phyloP scores from a whole-genome alignment of 768 basidiomycete species.

The Boletus huronensis region DNA sequence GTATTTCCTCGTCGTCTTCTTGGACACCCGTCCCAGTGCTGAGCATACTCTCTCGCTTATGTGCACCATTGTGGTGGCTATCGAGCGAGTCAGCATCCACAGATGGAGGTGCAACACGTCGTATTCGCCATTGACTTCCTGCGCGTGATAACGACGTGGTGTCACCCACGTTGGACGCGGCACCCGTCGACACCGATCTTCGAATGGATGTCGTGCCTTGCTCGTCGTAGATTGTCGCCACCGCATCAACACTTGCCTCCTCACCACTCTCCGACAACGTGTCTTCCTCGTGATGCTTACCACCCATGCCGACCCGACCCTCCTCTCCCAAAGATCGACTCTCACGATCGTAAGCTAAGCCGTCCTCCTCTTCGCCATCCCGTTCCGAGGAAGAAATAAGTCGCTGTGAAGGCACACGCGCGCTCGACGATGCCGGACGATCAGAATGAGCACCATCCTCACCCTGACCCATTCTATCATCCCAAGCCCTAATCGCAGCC shows the following conservation, averaged over 20 bases:
- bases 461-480: conserved; percentile 34
- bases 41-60: conserved; percentile 3
- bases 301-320: neutral
- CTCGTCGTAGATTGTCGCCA: neutral
- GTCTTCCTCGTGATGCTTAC: conserved; percentile 17
- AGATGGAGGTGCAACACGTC: conserved; percentile 39
- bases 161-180: neutral
- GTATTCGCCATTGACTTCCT: conserved; percentile 27
- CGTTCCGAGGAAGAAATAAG: conserved; percentile 32
- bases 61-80: neutral
- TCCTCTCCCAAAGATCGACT: conserved; percentile 6
- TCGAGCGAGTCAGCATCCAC: conserved; percentile 25
- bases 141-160: conserved; percentile 10
- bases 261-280: conserved; percentile 7
- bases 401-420: conserved; percentile 33
- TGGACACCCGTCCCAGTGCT: conserved; percentile 1
- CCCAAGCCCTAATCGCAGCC: conserved; percentile 35
- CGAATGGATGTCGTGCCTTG: conserved; percentile 1
- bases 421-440: conserved; percentile 31
- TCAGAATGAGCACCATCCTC: conserved; percentile 31
- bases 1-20: conserved; percentile 28
- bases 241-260: conserved; percentile 3
- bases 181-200: conserved; percentile 9
- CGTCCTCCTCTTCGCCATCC: conserved; percentile 29
- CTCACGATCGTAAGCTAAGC: conserved; percentile 26